Evolutionary conservation across 164 flowering plant genomes (phyloP).

Genomic region (Stephania cephalantha): DNA sequence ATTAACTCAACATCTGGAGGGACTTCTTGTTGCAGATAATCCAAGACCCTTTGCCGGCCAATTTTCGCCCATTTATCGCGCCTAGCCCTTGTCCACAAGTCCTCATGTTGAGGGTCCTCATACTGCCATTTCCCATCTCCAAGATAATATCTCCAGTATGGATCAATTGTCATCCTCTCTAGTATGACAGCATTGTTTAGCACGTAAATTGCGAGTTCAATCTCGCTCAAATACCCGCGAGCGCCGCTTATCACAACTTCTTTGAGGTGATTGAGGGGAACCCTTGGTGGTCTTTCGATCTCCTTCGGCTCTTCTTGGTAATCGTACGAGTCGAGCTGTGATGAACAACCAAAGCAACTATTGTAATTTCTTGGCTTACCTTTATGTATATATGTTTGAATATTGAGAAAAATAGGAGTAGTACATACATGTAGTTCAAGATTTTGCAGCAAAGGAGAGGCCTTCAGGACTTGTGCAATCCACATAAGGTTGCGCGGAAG

Average conservation of each 20-base stretch:
- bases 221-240: not conserved
- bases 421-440: not conserved
- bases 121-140: constrained; percentile 1
- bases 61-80: not conserved
- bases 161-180: constrained; percentile 1
- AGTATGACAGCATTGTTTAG: constrained; percentile 1
- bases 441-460: constrained; percentile 4
- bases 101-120: not conserved
- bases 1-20: not conserved
- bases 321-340: not conserved
- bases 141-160: not conserved
- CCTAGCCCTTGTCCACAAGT: too few relatives aligned
- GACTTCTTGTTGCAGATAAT: not conserved
- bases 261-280: constrained; percentile 10
- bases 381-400: not conserved
- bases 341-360: not conserved
- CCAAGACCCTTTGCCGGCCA: not conserved
- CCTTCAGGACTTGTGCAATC: constrained; percentile 1
- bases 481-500: not conserved
- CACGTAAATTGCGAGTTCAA: not conserved
- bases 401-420: too few relatives aligned
- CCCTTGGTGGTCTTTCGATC: not conserved
- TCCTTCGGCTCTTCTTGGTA: not conserved
- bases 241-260: constrained; percentile 1
- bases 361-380: too few relatives aligned